Percentiles rank a stretch among this genome's conserved stretches.
Evolutionary conservation across 257 asterid species (phyloP).

Genomic region (Solanum sitiens): DNA sequence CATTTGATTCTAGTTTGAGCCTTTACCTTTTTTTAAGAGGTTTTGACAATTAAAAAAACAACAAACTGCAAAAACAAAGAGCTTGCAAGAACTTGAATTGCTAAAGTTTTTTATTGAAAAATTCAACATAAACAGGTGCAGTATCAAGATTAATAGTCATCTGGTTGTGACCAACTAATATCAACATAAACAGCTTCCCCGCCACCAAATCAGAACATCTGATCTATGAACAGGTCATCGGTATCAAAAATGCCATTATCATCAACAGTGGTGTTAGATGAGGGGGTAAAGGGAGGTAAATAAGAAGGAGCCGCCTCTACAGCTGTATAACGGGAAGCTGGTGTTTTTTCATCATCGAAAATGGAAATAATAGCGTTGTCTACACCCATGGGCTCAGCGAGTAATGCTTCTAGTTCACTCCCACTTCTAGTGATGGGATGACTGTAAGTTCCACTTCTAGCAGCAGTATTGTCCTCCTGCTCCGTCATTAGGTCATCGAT

Average conservation of each 20-base stretch:
- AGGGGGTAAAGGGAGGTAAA: neutral
- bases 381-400: neutral
- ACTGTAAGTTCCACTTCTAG: neutral
- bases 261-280: neutral
- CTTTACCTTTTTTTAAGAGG: neutral
- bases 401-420: neutral
- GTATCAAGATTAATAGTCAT: neutral
- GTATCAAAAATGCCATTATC: neutral
- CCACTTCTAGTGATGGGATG: neutral
- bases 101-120: neutral
- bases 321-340: neutral
- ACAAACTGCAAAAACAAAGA: neutral
- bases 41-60: neutral
- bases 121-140: neutral
- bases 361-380: neutral
- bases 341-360: neutral
- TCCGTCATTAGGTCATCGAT: neutral
- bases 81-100: neutral
- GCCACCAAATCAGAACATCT: neutral
- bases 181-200: neutral
- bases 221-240: neutral
- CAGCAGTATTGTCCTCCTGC: neutral
- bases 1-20: neutral
- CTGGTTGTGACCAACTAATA: neutral
- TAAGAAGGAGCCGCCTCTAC: neutral